Evolutionary conservation across 106 monocot species (phyloP), one percentile per base, ranked within the genome.

Genomic region (Acanthochlamys bracteata): DNA sequence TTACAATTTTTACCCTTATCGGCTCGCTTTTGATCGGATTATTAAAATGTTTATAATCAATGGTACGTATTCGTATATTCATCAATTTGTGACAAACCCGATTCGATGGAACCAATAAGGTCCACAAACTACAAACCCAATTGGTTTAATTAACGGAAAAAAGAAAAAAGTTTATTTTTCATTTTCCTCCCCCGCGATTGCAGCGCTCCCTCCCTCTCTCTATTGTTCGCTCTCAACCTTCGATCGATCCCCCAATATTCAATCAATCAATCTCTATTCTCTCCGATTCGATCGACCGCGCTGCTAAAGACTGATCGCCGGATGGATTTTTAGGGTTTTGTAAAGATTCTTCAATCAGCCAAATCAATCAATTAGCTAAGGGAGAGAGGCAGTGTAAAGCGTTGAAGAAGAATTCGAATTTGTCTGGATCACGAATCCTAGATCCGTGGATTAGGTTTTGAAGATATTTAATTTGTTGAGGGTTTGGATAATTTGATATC

Each of bases 391-490:
- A 17, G 49, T 13, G 43, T 49, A 12, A 49, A 49, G 25, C 16
- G 11, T 47, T 10, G 20, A 14, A 10, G 46, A 16, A 16, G 51
- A 8, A 47, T 24, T 16, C 6, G 17, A 41, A 12, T n/a, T 25
- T 51, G 21, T 61, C 10, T 11, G 17, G 14, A 3, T 41, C 13
- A 42, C 20, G 47, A 80, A 59, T 61, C 72, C 49, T 65, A 76
- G 89, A 89, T 89, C 84, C 71, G 78, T 61, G 60, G 52, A 6
- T 40, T 73, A 69, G 69, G 66, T 49, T 45, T 43, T 42, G 49
- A 59, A 25, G 26, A 27, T 24, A 64, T 49, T 49, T 49, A 9
- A 10, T 4, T 4, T 49, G 56, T 64, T 68, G 67, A 33, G 49
- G 56, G 65, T 71, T 59, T 64, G 46, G 20, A 25, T 71, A 25